Evolutionary conservation across 345 rosid species (phyloP), one percentile per base, ranked within the genome.

Genomic region (Crucihimalaya himalaica): DNA sequence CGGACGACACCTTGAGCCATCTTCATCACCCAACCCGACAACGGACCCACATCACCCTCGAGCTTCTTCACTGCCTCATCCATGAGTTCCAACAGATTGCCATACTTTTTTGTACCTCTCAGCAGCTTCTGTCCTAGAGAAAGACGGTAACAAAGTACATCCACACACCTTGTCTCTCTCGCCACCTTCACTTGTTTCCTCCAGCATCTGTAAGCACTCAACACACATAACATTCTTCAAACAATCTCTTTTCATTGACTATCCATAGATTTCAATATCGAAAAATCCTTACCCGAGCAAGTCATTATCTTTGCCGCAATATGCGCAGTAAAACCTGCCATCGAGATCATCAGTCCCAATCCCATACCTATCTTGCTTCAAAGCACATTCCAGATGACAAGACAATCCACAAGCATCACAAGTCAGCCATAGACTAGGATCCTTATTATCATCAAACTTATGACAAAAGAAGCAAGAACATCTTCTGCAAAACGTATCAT

Each of bases 391-490:
- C 65, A 96, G 87, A 80, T 96, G 99, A 74, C 89, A 89, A 18
- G 96, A 89, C 90, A 88, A 74, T 20, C 93, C 94, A 81, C 99
- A 96, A 39, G 87, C 81, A 79, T 84, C 81, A 78, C 99, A 95
- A 64, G 80, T 82, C 52, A 92, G 71, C 99, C 99, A 95, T 56
- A 95, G 80, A 77, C 98, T 95, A 47, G 96, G 96, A 79, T 92
- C 99, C 82, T 95, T 95, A 54, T 89, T 89, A 83, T 95, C 98
- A 68, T 92, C 99, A 72, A 86, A 95, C 68, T 74, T 84, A 23
- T 63, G 81, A 76, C 99, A 95, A 16, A 92, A 83, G 77, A 97
- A 92, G 63, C 99, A 95, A 4, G 96, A 90, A 81, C 99, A 95
- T 73, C 97, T 83, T 80, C 82, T 95, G 75, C 99, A 95, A 76